phyloP scores from a whole-genome alignment of 208 protist species.

The Leishmania aethiopica region DNA sequence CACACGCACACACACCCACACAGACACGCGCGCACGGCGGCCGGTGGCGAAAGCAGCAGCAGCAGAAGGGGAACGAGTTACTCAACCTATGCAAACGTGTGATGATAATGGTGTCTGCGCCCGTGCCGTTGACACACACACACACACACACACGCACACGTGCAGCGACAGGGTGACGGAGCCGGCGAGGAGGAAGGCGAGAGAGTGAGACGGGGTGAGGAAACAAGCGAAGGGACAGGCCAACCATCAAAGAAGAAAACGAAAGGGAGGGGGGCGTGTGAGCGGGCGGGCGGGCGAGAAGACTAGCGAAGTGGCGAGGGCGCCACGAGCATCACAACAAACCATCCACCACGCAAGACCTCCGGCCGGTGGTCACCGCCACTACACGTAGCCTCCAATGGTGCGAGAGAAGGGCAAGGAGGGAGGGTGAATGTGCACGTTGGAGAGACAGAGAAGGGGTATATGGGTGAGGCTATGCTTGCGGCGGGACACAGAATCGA shows the following conservation, averaged over 20 bases:
- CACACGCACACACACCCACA: neutral
- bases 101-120: neutral
- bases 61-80: neutral
- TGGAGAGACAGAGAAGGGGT: neutral
- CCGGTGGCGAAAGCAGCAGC: neutral
- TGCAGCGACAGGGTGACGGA: neutral
- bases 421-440: neutral
- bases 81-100: neutral
- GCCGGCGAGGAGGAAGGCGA: neutral
- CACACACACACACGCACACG: neutral
- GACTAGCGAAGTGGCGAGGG: neutral
- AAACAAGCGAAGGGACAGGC: neutral
- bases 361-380: neutral
- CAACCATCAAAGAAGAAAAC: neutral
- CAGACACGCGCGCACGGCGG: too few relatives aligned
- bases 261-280: too few relatives aligned
- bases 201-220: neutral
- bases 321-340: neutral
- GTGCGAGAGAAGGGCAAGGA: neutral
- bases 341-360: neutral
- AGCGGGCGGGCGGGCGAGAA: neutral
- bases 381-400: neutral
- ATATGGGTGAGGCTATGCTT: neutral
- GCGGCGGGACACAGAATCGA: neutral
- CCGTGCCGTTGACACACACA: neutral